A percentile compares a stretch with the other conserved stretches of the same genome.
Conservation (phyloP, 1,284 basidiomycete species). For the Apiotrichum montevideense region DNA sequence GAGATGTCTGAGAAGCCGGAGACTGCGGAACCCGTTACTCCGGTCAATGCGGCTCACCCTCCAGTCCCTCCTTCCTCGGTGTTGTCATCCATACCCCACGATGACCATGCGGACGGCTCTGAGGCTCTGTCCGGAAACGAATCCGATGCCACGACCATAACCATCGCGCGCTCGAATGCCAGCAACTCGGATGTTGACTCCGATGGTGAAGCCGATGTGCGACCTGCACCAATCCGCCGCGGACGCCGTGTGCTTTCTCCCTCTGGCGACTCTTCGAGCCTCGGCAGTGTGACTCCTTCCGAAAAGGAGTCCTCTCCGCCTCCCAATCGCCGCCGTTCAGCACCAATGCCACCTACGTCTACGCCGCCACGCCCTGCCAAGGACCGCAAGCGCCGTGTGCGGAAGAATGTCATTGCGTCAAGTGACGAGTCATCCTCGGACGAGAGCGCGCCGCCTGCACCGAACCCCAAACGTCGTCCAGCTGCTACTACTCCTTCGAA, state of each 20-base stretch:
- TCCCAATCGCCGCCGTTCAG: not conserved
- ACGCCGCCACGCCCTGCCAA: not conserved
- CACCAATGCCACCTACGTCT: not conserved
- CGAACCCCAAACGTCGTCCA: not conserved
- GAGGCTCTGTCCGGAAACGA: slow-evolving; percentile 23
- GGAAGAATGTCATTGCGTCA: slow-evolving; percentile 17
- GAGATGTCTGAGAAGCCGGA: not conserved
- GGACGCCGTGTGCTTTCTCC: slow-evolving; percentile 12
- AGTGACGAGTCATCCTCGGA: slow-evolving; percentile 11
- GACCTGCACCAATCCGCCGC: slow-evolving; percentile 5
- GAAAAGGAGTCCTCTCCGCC: not conserved
- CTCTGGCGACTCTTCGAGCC: slow-evolving; percentile 3
- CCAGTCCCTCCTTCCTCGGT: slow-evolving; percentile 6
- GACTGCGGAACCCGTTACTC: not conserved
- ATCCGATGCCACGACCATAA: slow-evolving; percentile 34
- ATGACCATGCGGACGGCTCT: slow-evolving; percentile 7
- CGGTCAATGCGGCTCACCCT: not conserved
- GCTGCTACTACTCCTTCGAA: not conserved
- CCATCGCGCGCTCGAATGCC: slow-evolving; percentile 23
- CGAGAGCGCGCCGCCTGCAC: not conserved
- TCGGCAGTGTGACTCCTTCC: not conserved
- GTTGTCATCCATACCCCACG: slow-evolving; percentile 12
- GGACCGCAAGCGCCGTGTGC: slow-evolving; percentile 11
- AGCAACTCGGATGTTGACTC: slow-evolving; percentile 19
- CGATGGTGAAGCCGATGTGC: slow-evolving; percentile 7